Evolutionary conservation across 495 filamentous ascomycete genomes (phyloP).

Genomic region (Penicillium pancosmium): DNA sequence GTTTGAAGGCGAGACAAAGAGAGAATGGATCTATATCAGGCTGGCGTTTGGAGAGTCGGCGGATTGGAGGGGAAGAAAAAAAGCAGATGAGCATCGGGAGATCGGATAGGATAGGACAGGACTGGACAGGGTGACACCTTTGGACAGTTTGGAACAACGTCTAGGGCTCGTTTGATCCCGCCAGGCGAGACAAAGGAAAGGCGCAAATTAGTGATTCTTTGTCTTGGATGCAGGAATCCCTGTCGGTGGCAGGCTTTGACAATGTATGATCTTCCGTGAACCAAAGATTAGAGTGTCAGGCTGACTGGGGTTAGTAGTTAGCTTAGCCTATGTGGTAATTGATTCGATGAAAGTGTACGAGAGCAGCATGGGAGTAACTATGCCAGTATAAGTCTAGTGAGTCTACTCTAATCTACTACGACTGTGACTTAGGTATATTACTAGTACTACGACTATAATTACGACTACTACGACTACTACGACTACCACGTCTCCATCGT

Average conservation of each 20-base stretch:
- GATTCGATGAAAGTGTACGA: not conserved
- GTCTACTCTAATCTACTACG: not conserved
- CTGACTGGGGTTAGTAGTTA: not conserved
- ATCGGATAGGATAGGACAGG: not conserved
- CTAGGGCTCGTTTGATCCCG: not conserved
- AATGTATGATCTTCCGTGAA: slow-evolving; percentile 1
- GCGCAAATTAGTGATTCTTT: slow-evolving; percentile 1
- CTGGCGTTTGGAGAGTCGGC: not conserved
- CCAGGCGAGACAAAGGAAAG: slow-evolving; percentile 1
- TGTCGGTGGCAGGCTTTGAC: slow-evolving; percentile 3
- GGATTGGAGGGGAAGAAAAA: not conserved
- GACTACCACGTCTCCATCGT: not conserved
- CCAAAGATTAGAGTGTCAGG: not conserved
- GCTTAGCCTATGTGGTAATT: not conserved
- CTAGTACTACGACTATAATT: too few relatives aligned
- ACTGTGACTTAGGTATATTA: too few relatives aligned
- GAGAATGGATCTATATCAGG: not conserved
- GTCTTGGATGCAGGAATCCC: slow-evolving; percentile 5
- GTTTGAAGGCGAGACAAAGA: slow-evolving; percentile 9
- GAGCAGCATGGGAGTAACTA: not conserved
- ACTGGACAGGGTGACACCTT: not conserved
- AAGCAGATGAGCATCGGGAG: not conserved
- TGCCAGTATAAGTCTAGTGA: not conserved
- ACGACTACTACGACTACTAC: not conserved
- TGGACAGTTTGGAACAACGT: not conserved